Evolutionary conservation across 805 yeast genomes (phyloP), one percentile per base, ranked within the genome.

Genomic region (Blastobotrys americana): DNA sequence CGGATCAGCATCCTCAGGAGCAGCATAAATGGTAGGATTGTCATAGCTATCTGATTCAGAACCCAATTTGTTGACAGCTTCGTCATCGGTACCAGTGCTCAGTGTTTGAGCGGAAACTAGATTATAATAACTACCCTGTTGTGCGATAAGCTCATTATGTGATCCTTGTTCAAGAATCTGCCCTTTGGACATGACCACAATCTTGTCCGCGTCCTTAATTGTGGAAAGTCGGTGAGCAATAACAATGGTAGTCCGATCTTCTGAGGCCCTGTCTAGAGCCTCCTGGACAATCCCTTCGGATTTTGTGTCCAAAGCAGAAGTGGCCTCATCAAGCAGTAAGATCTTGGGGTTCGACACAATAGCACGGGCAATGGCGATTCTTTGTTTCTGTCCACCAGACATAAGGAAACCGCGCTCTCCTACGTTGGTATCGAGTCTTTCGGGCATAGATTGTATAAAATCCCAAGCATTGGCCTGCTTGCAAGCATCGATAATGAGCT

Each of bases 401-500:
- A 80, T 61, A 34, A 76, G 63, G 34, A 78, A 77, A 1, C 82
- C 82, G 16, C 80, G 65, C 19, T 74, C 70, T 17, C 80, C 80
- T 36, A 76, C 77, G 47, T 86, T 71, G 0, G 97, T 89, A 34
- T 82, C 71, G n/a, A 78, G 65, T 0, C 96, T 96, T 13, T 83
- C 84, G 0, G 96, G 94, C 52, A 89, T 63, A 37, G 78, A 85
- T 31, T 69, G 58, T 39, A 65, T 62, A 43, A 65, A 65, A 35
- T 64, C 69, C 55, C 62, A 66, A 8, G 69, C 70, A 35, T 65
- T 65, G 42, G 70, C 69, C 45, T 59, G 63, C 39, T 56, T 57
- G 45, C 67, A 61, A 0, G 69, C 69, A 5, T 60, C 57, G 23
- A 57, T 56, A 16, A 70, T 66, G 25, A 66, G 47, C 43, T 60